Base-by-base conservation (phyloP, 106 monocot genomes). In the Dendrobium nobile region DNA sequence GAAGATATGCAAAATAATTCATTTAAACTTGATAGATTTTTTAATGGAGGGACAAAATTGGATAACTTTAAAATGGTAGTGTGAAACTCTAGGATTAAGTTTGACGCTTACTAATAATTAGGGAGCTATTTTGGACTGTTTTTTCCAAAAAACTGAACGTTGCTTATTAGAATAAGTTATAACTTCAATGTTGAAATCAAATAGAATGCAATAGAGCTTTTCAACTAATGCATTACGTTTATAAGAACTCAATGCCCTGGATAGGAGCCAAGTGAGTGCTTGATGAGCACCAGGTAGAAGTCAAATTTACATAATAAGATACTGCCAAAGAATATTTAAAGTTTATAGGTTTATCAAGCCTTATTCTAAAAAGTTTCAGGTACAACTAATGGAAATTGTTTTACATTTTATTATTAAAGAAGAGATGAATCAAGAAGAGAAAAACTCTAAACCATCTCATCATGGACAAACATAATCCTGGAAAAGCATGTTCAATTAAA, bases 381-480 rank as follows among this genome's bases (percentile, higher is more conserved):
- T 51, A 17, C 13, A 22, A 24, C 61, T 7, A 61, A 2, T 22
- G 18, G 13, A 56, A 56, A 19, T 56, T 56, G 56, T 0, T 3
- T 56, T 54, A 54, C 9, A 54, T 10, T 54, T 10, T 56, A 17
- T 56, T 56, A 17, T 56, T 56, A 17, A 56, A 56, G 4, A 56
- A 56, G 56, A 16, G 15, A 56, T 56, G 13, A 17, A 56, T 8
- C 56, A 56, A 56, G n/a, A 61, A n/a, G 22, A 61, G 31, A 70
- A 70, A 70, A 70, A 70, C 16, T 70, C 70, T 5, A 78, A 78
- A 78, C 16, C 40, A 58, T 56, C 54, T 78, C 48, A 22, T 31
- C 55, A 20, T 56, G 59, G 24, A 22, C 75, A 75, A 75, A 45
- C 28, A 77, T 54, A 51, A 28, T 26, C 27, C 47, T 28, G 18